phyloP scores from a whole-genome alignment of 2,329 filamentous ascomycete genomes.

The Ophiostoma angusticollis region DNA sequence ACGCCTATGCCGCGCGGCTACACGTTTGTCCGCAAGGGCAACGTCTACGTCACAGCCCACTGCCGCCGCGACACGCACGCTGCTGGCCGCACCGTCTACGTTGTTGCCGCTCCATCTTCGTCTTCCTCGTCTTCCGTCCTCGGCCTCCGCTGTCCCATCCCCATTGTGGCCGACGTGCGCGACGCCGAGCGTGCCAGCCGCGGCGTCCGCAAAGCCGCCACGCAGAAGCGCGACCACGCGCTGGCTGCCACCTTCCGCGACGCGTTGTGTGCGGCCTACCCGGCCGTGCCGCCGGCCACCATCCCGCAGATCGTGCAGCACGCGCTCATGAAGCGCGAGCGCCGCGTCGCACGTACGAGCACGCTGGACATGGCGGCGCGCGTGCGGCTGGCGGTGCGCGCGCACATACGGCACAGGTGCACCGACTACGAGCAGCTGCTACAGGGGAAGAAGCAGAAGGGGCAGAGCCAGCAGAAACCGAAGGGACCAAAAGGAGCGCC shows the following conservation, averaged over 20 bases:
- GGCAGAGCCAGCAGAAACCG: background rate
- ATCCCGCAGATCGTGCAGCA: constrained; percentile 25
- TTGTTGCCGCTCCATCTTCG: constrained; percentile 18
- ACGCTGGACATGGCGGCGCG: constrained; percentile 26
- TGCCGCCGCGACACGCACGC: constrained; percentile 27
- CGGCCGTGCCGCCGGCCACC: constrained; percentile 25
- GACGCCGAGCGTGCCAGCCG: constrained; percentile 21
- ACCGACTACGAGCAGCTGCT: constrained; percentile 34
- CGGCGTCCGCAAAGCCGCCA: constrained; percentile 19
- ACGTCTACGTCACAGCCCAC: constrained; percentile 28
- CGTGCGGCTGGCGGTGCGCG: constrained; percentile 32
- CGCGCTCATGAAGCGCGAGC: constrained; percentile 31
- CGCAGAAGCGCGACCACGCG: constrained; percentile 23
- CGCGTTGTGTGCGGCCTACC: constrained; percentile 27
- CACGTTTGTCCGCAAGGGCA: constrained; percentile 28
- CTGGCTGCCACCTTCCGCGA: constrained; percentile 21
- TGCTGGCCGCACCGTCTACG: constrained; percentile 22
- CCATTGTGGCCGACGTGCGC: constrained; percentile 20
- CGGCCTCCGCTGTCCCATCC: constrained; percentile 28
- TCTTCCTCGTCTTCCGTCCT: constrained; percentile 11
- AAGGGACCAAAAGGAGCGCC: too few relatives aligned
- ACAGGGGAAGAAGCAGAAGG: constrained; percentile 1
- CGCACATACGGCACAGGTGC: constrained; percentile 34
- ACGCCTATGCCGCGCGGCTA: constrained; percentile 27
- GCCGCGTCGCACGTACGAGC: constrained; percentile 33